Evolutionary conservation across 352 stramenopile genomes (phyloP).

Genomic region (Globisporangium solare): DNA sequence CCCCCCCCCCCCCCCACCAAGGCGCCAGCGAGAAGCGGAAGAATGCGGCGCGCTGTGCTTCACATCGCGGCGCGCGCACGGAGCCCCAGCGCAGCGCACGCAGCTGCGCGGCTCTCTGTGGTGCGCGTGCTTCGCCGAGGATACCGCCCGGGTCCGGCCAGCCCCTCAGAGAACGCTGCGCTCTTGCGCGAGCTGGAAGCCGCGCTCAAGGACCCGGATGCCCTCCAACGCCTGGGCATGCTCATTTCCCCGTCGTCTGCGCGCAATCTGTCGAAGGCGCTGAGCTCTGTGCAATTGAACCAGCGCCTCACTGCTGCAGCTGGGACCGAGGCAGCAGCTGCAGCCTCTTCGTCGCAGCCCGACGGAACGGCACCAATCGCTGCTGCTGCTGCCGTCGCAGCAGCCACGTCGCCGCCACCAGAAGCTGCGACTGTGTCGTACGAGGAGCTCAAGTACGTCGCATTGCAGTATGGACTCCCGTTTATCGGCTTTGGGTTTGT

Average conservation of each 20-base stretch:
- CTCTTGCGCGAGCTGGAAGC: conserved; percentile 38
- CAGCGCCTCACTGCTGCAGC: conserved; percentile 2
- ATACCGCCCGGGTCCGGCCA: conserved; percentile 6
- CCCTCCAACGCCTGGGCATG: conserved; percentile 25
- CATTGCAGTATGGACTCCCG: conserved; percentile 74
- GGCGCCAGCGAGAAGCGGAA: background rate
- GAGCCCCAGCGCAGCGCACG: background rate
- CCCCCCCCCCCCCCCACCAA: too few relatives aligned
- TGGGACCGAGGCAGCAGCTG: background rate
- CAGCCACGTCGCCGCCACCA: background rate
- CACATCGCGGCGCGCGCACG: background rate
- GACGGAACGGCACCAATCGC: background rate
- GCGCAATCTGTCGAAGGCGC: conserved; percentile 42
- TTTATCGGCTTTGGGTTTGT: conserved; percentile 98
- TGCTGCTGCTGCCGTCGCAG: conserved; percentile 1
- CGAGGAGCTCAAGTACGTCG: conserved; percentile 60
- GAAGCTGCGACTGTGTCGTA: conserved; percentile 22
- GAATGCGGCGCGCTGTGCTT: background rate
- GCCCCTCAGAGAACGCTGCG: conserved; percentile 26
- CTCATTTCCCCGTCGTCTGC: conserved; percentile 46
- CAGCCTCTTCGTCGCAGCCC: background rate
- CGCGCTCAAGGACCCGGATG: conserved; percentile 29
- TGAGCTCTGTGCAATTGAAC: conserved; percentile 22
- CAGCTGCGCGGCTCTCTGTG: background rate
- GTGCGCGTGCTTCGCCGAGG: conserved; percentile 2